phyloP scores from a whole-genome alignment of 805 yeast genomes.

The Pichia nanzhaoensis region DNA sequence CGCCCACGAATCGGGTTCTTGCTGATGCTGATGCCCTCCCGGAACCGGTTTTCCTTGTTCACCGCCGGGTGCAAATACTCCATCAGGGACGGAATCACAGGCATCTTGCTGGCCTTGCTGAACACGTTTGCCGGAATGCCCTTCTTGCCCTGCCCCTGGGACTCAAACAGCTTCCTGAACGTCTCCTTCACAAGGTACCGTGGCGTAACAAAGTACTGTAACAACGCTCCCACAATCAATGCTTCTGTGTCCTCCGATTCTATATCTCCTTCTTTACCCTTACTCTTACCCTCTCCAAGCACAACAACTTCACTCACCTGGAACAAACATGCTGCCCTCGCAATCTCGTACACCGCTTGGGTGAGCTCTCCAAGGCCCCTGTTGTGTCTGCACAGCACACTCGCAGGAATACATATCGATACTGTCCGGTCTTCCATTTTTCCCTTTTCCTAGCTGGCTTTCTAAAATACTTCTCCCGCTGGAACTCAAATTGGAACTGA shows the following conservation, averaged over 20 bases:
- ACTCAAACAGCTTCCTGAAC: constrained; percentile 38
- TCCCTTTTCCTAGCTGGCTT: neutral
- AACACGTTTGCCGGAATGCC: constrained; percentile 35
- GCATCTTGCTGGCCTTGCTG: constrained; percentile 54
- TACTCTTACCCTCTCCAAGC: constrained; percentile 46
- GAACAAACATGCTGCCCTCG: constrained; percentile 63
- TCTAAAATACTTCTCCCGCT: too few relatives aligned
- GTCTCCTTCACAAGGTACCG: constrained; percentile 27
- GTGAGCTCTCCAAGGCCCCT: constrained; percentile 66
- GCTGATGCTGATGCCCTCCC: constrained; percentile 58
- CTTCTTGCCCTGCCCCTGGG: neutral
- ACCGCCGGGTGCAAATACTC: constrained; percentile 59
- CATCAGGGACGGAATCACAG: constrained; percentile 54
- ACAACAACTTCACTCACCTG: constrained; percentile 71
- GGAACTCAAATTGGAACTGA: too few relatives aligned
- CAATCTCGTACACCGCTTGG: constrained; percentile 66
- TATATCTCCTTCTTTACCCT: constrained; percentile 24
- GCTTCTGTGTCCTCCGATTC: neutral
- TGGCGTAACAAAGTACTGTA: constrained; percentile 14
- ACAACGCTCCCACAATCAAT: constrained; percentile 7
- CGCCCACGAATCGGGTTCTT: constrained; percentile 34
- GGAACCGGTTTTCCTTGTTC: constrained; percentile 29
- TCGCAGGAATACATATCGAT: constrained; percentile 1
- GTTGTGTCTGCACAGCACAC: neutral
- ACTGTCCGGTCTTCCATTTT: neutral